These are phyloP conservation scores for Malassezia arunalokei DNA, from an alignment of 1,284 basidiomycete species.

Conservation along the genomic window DNA sequence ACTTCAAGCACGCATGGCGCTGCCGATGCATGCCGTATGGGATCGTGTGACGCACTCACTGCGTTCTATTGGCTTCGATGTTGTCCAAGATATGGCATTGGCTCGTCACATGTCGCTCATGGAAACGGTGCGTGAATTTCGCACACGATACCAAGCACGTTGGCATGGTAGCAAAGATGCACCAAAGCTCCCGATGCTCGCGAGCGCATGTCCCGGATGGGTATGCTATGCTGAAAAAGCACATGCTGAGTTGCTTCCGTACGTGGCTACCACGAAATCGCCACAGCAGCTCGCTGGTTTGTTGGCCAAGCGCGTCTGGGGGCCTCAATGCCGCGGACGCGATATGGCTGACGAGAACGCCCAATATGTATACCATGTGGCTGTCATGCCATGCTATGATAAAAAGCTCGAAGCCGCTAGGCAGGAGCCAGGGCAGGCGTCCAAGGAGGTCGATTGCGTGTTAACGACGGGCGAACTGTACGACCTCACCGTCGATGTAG, in stretches of 20 bases:
- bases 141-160: slow-evolving; percentile 20
- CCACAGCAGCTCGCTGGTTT: slow-evolving; percentile 89
- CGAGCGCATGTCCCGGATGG: slow-evolving; percentile 96
- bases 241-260: slow-evolving; percentile 76
- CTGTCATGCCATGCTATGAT: slow-evolving; percentile 99
- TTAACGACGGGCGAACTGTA: slow-evolving; percentile 93
- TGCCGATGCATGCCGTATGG: slow-evolving; percentile 32
- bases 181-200: slow-evolving; percentile 66
- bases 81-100: slow-evolving; percentile 87
- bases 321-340: slow-evolving; percentile 14
- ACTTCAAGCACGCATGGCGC: slow-evolving; percentile 48
- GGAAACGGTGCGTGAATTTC: slow-evolving; percentile 72
- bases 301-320: slow-evolving; percentile 76
- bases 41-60: slow-evolving; percentile 50
- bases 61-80: slow-evolving; percentile 55
- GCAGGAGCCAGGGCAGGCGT: slow-evolving; percentile 29
- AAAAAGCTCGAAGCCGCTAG: slow-evolving; percentile 97
- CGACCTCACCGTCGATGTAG: slow-evolving; percentile 67
- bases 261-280: slow-evolving; percentile 75
- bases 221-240: slow-evolving; percentile 98
- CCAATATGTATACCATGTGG: slow-evolving; percentile 62
- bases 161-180: slow-evolving; percentile 6
- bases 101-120: slow-evolving; percentile 72
- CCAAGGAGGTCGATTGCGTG: slow-evolving; percentile 86
- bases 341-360: background rate